These are phyloP conservation scores for Citrus cavaleriei DNA, from an alignment of 345 rosid species.

Conservation along the genomic window DNA sequence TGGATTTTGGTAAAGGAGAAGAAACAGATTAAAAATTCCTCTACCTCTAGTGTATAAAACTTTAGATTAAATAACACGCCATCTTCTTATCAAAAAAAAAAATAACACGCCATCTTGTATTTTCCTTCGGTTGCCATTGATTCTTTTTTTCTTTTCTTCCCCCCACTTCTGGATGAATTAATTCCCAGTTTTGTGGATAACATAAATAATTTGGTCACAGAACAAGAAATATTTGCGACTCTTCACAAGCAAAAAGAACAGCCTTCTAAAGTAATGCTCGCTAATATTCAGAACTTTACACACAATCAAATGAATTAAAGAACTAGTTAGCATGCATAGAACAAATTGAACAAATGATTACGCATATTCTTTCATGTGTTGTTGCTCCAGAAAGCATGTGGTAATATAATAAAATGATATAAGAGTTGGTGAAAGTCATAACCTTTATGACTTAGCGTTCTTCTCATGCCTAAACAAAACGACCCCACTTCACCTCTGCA, in stretches of 20 bases:
- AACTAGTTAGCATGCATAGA: constrained; percentile 1
- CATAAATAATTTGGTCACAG: not conserved
- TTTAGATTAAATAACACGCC: no score
- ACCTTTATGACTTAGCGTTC: constrained; percentile 5
- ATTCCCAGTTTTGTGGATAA: no score
- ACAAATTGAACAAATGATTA: constrained; percentile 4
- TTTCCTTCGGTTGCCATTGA: no score
- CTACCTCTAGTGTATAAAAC: no score
- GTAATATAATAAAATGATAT: not conserved
- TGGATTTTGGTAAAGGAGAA: no score
- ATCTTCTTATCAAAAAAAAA: no score
- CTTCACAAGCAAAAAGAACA: constrained; percentile 9
- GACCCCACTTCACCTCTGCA: constrained; percentile 20
- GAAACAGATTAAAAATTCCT: no score
- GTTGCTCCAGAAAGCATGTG: constrained; percentile 4
- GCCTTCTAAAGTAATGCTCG: not conserved
- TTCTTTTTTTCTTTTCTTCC: no score
- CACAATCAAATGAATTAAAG: not conserved
- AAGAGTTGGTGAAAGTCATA: not conserved
- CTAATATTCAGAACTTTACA: not conserved
- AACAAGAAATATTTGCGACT: constrained; percentile 1
- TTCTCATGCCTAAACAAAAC: constrained; percentile 11
- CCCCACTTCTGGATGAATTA: no score
- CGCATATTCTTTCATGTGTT: not conserved
- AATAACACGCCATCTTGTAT: no score